phyloP scores from a whole-genome alignment of 371 early-diverging fungal species.

The Chytridium lagenaria region DNA sequence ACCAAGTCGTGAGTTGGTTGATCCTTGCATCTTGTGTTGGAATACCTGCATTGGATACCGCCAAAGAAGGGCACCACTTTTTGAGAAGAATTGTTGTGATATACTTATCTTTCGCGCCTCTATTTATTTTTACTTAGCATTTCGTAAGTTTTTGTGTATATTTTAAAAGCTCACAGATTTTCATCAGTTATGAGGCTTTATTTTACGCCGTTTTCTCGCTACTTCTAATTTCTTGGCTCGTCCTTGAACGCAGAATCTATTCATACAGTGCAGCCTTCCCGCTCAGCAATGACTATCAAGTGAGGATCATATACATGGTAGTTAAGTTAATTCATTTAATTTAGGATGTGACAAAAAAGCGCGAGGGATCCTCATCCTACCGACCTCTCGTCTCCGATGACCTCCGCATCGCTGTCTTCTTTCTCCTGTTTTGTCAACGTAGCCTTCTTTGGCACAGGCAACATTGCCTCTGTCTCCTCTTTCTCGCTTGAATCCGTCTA shows the following conservation, averaged over 20 bases:
- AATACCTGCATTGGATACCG: constrained; percentile 46
- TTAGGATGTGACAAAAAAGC: constrained; percentile 15
- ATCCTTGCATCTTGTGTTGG: constrained; percentile 62
- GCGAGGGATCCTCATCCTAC: neutral
- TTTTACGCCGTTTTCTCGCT: constrained; percentile 85
- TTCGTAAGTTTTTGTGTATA: constrained; percentile 56
- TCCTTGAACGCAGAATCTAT: constrained; percentile 68
- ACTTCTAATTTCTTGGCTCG: constrained; percentile 80
- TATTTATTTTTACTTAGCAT: constrained; percentile 86
- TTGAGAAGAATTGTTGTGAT: constrained; percentile 78
- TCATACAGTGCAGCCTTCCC: constrained; percentile 6
- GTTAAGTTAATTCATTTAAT: too few species aligned
- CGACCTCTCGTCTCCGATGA: constrained; percentile 61
- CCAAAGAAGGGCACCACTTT: constrained; percentile 68
- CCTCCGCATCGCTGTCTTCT: constrained; percentile 74
- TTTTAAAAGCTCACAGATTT: neutral
- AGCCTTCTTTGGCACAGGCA: constrained; percentile 96
- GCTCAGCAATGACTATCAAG: constrained; percentile 31
- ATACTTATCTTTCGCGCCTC: constrained; percentile 85
- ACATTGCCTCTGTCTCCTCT: constrained; percentile 86
- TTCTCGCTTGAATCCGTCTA: constrained; percentile 92
- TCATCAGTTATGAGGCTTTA: constrained; percentile 70
- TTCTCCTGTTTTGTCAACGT: constrained; percentile 89
- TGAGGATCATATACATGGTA: neutral
- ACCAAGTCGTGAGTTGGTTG: constrained; percentile 73